phyloP scores from a whole-genome alignment of 2,329 filamentous ascomycete species.

The Laburnicola sp. region DNA sequence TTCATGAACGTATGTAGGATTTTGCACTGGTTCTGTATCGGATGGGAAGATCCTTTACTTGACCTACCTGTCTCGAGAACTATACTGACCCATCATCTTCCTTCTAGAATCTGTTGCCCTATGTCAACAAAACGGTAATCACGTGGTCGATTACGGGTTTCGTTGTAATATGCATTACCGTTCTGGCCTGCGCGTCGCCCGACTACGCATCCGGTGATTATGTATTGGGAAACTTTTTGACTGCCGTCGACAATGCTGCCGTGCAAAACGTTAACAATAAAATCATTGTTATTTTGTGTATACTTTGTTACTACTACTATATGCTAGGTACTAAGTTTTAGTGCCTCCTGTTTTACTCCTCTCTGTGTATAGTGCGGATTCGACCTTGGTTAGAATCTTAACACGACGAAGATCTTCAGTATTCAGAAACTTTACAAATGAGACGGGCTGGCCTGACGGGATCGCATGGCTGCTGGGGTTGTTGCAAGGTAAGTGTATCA shows the following conservation, averaged over 20 bases:
- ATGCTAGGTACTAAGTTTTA: too few species aligned
- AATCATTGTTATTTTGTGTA: too few species aligned
- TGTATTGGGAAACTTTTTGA: conserved; percentile 44
- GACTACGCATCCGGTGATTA: conserved; percentile 66
- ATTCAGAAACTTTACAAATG: conserved; percentile 68
- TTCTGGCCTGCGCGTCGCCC: conserved; percentile 67
- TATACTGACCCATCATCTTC: background rate
- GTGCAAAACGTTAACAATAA: too few species aligned
- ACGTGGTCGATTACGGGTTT: conserved; percentile 73
- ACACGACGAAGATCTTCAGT: too few species aligned
- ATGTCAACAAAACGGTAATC: conserved; percentile 69
- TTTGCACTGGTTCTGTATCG: too few species aligned
- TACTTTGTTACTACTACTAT: too few species aligned
- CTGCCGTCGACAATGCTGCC: too few species aligned
- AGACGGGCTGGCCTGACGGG: conserved; percentile 70
- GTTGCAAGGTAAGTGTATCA: conserved; percentile 50
- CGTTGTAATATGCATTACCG: conserved; percentile 68
- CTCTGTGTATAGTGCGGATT: too few species aligned
- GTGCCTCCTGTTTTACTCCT: too few species aligned
- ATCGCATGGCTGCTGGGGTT: conserved; percentile 58
- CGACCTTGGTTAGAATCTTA: too few species aligned
- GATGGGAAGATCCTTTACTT: too few species aligned
- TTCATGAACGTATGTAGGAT: conserved; percentile 55
- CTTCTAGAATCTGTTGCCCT: conserved; percentile 56
- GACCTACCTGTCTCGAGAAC: background rate